Percentiles rank a stretch among this genome's conserved stretches.
Conservation (phyloP, 1,139 yeast species). For the Schwanniomyces etchellsii region DNA sequence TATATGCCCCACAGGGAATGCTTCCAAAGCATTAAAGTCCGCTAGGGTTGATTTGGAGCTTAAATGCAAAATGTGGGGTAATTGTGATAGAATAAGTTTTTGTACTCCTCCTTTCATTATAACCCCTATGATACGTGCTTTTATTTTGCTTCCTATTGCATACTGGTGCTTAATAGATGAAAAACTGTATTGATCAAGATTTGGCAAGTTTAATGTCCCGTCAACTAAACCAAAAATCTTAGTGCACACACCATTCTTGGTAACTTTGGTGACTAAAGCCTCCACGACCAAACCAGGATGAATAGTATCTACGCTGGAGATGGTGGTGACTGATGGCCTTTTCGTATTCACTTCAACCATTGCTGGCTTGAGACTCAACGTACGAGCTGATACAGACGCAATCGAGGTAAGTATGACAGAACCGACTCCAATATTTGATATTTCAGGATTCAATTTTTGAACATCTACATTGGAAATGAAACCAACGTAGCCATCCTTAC, state of each 20-base stretch:
- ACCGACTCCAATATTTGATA: constrained; percentile 19
- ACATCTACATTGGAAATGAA: constrained; percentile 73
- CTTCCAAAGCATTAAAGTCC: constrained; percentile 41
- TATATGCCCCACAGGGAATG: constrained; percentile 73
- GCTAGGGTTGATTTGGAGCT: constrained; percentile 4
- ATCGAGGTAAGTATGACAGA: constrained; percentile 49
- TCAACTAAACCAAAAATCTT: constrained; percentile 72
- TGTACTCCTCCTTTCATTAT: constrained; percentile 52
- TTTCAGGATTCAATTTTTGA: constrained; percentile 16
- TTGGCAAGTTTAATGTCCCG: constrained; percentile 67
- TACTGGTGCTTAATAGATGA: constrained; percentile 55
- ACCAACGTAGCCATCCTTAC: constrained; percentile 53
- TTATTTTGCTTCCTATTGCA: constrained; percentile 59
- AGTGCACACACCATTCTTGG: constrained; percentile 55
- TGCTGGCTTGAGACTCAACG: constrained; percentile 52
- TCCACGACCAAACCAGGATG: constrained; percentile 83
- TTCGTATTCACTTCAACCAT: constrained; percentile 23
- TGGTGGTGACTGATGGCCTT: constrained; percentile 43
- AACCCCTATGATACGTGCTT: constrained; percentile 66
- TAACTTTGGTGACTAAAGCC: constrained; percentile 59
- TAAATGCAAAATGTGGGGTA: constrained; percentile 46
- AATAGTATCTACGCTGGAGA: constrained; percentile 70
- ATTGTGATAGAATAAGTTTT: constrained; percentile 57
- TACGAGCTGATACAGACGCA: constrained; percentile 46
- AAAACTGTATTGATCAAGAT: constrained; percentile 45